These are phyloP conservation scores for Triangularia setosa DNA, from an alignment of 2,329 filamentous ascomycete genomes.

Conservation along the genomic window DNA sequence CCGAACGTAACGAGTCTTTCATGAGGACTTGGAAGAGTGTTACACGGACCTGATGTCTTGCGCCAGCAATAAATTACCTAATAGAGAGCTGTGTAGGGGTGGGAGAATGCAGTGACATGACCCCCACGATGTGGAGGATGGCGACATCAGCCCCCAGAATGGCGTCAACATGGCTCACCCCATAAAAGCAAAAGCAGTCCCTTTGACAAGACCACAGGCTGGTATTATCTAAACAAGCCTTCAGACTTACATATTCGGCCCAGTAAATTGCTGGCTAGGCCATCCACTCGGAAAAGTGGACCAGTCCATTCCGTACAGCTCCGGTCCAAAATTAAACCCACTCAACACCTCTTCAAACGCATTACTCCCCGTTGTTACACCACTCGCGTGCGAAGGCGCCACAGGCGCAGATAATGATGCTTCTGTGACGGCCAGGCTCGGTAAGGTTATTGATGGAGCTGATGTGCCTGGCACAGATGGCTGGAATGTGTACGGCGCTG, in stretches of 20 bases:
- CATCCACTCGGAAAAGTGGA: conserved; percentile 27
- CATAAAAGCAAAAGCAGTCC: conserved; percentile 5
- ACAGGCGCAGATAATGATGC: not conserved
- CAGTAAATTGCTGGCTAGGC: conserved; percentile 22
- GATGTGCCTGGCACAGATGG: conserved; percentile 3
- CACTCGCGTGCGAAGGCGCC: conserved; percentile 25
- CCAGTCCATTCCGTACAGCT: conserved; percentile 23
- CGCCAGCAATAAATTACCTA: not conserved
- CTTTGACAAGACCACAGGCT: not conserved
- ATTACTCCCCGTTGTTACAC: conserved; percentile 30
- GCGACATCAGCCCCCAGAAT: conserved; percentile 20
- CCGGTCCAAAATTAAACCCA: conserved; percentile 32
- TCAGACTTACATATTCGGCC: not conserved
- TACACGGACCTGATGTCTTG: not conserved
- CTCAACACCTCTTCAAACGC: conserved; percentile 34
- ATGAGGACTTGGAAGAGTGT: not conserved
- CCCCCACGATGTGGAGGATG: conserved; percentile 21
- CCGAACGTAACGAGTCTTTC: no score
- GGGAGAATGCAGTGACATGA: not conserved
- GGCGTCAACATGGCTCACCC: conserved; percentile 6
- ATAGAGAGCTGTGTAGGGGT: not conserved
- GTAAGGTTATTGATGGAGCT: conserved; percentile 7
- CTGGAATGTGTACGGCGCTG: conserved; percentile 9
- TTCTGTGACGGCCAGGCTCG: conserved; percentile 8
- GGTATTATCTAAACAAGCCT: not conserved